Conservation (phyloP, 495 filamentous ascomycete species). For the Articulospora tetracladia region DNA sequence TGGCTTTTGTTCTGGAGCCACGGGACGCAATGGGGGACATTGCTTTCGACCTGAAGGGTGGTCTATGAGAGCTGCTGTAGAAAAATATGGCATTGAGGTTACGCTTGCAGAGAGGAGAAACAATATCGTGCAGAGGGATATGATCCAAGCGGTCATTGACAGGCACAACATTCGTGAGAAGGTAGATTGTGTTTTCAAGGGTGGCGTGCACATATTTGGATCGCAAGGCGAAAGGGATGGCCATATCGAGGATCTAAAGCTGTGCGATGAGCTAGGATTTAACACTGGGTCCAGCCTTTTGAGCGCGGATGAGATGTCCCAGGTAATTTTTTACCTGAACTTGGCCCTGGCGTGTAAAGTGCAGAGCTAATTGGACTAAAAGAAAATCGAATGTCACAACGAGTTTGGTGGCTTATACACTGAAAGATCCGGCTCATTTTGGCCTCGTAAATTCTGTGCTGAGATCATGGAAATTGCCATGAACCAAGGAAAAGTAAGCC, state of each 20-base stretch:
- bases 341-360: not conserved
- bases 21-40: conserved; percentile 48
- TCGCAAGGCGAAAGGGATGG: not conserved
- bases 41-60: not conserved
- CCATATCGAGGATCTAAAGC: not conserved
- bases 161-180: not conserved
- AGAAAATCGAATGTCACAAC: not conserved
- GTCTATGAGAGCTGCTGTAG: not conserved
- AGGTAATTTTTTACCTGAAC: not conserved
- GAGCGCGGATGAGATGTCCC: not conserved
- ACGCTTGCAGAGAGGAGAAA: not conserved
- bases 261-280: not conserved
- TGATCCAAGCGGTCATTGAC: not conserved
- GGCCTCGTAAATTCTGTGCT: not conserved
- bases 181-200: not conserved
- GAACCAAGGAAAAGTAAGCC: not conserved
- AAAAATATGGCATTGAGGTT: not conserved
- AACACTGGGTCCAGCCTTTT: not conserved
- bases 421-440: not conserved
- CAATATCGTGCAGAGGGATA: not conserved
- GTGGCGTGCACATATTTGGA: not conserved
- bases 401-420: not conserved
- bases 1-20: conserved; percentile 49
- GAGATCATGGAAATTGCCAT: not conserved
- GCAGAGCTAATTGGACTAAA: not conserved